phyloP scores from a whole-genome alignment of 441 rosid genomes.

The Pelargonium fulgidum region DNA sequence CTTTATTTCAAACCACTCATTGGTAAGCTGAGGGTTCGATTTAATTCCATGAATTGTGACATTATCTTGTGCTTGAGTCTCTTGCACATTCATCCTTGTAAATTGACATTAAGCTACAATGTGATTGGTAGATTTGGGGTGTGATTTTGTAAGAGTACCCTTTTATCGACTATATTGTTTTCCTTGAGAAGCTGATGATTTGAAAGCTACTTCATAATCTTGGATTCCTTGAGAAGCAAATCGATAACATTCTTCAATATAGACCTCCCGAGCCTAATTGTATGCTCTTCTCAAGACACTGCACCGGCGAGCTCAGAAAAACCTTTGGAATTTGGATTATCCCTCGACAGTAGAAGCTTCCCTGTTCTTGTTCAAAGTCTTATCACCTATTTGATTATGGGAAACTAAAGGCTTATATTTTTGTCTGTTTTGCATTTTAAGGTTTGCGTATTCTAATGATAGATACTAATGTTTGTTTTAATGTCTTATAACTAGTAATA shows the following conservation, averaged over 20 bases:
- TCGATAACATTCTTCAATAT: no score
- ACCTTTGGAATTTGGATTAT: background rate
- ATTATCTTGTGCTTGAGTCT: background rate
- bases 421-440: no score
- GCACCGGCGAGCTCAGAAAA: background rate
- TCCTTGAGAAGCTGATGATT: background rate
- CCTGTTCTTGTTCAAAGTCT: background rate
- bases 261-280: background rate
- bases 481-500: background rate
- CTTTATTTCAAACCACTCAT: constrained; percentile 3
- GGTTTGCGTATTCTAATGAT: no score
- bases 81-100: background rate
- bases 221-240: background rate
- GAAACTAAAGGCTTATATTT: no score
- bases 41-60: background rate
- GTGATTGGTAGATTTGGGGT: background rate
- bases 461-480: no score
- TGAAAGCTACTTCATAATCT: background rate
- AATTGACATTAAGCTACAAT: background rate
- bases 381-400: background rate
- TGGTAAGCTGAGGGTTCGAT: background rate
- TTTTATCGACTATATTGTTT: background rate
- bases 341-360: background rate
- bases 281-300: background rate
- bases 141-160: background rate